Conservation (phyloP, 345 rosid species). For the Citropsis articulata region DNA sequence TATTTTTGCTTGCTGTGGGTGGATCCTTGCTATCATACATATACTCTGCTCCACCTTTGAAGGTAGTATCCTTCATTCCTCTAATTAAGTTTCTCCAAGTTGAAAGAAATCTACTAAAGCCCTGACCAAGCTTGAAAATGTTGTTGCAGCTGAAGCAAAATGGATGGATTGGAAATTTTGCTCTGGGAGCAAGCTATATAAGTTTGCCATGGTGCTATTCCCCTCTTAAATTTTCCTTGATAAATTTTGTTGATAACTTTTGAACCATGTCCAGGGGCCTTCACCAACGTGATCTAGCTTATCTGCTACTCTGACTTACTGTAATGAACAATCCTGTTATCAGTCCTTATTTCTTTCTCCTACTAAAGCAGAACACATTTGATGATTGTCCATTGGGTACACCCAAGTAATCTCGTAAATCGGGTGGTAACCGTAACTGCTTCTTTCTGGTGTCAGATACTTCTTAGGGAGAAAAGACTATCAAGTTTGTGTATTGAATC, state of each 20-base stretch:
- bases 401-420: background rate
- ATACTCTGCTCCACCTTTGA: slow-evolving; percentile 98
- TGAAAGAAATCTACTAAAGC: slow-evolving; percentile 12
- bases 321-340: background rate
- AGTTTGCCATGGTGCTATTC: slow-evolving; percentile 83
- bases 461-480: background rate
- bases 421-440: background rate
- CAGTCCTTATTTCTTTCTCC: background rate
- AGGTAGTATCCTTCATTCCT: slow-evolving; percentile 46
- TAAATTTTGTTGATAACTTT: background rate
- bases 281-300: background rate
- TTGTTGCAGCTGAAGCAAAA: slow-evolving; percentile 88
- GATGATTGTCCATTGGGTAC: background rate
- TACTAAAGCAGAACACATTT: background rate
- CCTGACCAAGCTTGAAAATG: slow-evolving; percentile 17
- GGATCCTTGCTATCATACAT: slow-evolving; percentile 94
- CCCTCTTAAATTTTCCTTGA: slow-evolving; percentile 5
- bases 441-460: background rate
- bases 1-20: slow-evolving; percentile 91
- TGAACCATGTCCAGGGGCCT: background rate
- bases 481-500: background rate
- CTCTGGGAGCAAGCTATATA: slow-evolving; percentile 95
- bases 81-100: slow-evolving; percentile 9
- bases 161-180: slow-evolving; percentile 97
- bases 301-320: background rate